These are phyloP conservation scores for Agaricales sp. DNA, from an alignment of 1,284 basidiomycete species.

Conservation along the genomic window DNA sequence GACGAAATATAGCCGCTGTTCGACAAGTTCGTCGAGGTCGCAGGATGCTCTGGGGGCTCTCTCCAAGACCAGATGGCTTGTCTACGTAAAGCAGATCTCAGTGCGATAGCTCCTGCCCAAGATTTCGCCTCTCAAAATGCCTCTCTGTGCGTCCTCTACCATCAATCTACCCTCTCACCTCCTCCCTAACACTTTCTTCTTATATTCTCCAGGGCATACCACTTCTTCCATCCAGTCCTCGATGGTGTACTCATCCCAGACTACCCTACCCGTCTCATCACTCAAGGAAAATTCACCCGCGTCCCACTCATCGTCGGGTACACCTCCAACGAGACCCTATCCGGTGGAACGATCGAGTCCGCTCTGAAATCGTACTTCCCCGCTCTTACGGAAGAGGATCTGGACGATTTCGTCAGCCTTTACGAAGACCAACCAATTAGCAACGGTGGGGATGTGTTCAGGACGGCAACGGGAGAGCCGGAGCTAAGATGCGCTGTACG, in stretches of 20 bases:
- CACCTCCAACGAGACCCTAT: constrained; percentile 46
- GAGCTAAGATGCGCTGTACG: constrained; percentile 39
- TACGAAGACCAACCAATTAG: constrained; percentile 20
- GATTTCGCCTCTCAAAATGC: constrained; percentile 14
- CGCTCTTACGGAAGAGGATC: constrained; percentile 25
- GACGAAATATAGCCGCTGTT: no score
- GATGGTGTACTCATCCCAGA: constrained; percentile 39
- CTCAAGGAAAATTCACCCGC: constrained; percentile 29
- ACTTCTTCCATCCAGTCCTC: constrained; percentile 28
- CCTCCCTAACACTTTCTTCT: constrained; percentile 27
- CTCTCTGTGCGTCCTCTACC: not conserved
- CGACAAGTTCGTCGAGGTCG: no score
- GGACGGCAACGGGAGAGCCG: constrained; percentile 38
- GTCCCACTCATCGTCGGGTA: constrained; percentile 53
- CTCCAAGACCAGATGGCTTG: no score
- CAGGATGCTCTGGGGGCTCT: no score
- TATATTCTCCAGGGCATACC: constrained; percentile 20
- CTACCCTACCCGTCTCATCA: constrained; percentile 34
- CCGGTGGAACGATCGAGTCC: constrained; percentile 23
- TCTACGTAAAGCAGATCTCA: no score
- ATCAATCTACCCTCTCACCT: constrained; percentile 14
- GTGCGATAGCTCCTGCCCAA: no score
- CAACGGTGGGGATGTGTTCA: constrained; percentile 29
- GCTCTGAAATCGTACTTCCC: constrained; percentile 35
- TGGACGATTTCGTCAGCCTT: constrained; percentile 21